Conservation (phyloP, 495 filamentous ascomycete genomes). For the Xylaria sp. region DNA sequence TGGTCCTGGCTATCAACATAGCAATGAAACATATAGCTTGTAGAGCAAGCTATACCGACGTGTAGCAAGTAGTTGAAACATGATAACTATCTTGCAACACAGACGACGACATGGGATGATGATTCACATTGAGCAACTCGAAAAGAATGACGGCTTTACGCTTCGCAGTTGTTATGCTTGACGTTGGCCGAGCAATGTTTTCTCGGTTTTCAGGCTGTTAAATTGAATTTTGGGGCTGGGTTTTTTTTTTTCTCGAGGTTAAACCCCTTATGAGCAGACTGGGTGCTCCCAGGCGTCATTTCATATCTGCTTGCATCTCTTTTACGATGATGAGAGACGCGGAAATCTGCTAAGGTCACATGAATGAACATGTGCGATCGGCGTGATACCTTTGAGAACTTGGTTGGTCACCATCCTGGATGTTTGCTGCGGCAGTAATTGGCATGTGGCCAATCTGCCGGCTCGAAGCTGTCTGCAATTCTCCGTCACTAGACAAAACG, state of each 20-base stretch:
- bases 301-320: slow-evolving; percentile 17
- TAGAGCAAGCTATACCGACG: slow-evolving; percentile 12
- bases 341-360: slow-evolving; percentile 15
- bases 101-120: slow-evolving; percentile 18
- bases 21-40: slow-evolving; percentile 7
- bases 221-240: slow-evolving; percentile 10
- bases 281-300: slow-evolving; percentile 9
- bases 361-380: slow-evolving; percentile 25
- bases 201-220: slow-evolving; percentile 15
- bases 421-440: slow-evolving; percentile 18
- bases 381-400: slow-evolving; percentile 19
- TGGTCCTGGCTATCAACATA: background rate
- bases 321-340: slow-evolving; percentile 12
- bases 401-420: slow-evolving; percentile 26
- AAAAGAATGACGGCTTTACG: slow-evolving; percentile 10
- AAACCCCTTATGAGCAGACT: slow-evolving; percentile 9
- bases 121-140: slow-evolving; percentile 1
- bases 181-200: slow-evolving; percentile 15
- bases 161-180: slow-evolving; percentile 5
- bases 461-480: slow-evolving; percentile 12
- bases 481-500: slow-evolving; percentile 40
- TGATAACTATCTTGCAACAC: slow-evolving; percentile 1
- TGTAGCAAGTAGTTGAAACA: slow-evolving; percentile 7
- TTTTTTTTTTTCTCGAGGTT: slow-evolving; percentile 5
- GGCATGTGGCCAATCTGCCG: slow-evolving; percentile 14